These are phyloP conservation scores for Populus tremula DNA, from an alignment of 345 rosid genomes.

Conservation along the genomic window DNA sequence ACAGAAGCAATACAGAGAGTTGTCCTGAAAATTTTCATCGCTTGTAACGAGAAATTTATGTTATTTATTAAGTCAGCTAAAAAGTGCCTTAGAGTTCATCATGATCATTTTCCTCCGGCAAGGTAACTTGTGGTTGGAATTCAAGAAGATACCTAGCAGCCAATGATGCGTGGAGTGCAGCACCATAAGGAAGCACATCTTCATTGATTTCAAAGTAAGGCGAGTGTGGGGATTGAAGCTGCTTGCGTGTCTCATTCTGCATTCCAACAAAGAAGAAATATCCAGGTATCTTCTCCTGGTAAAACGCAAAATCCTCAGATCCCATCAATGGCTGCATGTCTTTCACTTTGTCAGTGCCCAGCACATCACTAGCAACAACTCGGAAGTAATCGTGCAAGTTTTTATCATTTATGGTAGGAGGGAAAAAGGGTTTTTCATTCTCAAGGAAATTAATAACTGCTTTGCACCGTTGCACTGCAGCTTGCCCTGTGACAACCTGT, in stretches of 20 bases:
- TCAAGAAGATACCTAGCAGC: constrained; percentile 60
- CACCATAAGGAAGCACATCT: constrained; percentile 75
- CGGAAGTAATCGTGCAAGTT: constrained; percentile 52
- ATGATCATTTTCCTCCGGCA: constrained; percentile 21
- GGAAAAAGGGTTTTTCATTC: constrained; percentile 50
- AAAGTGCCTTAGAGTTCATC: constrained; percentile 58
- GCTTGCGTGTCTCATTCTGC: constrained; percentile 43
- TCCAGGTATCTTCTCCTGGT: constrained; percentile 76
- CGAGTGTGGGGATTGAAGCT: constrained; percentile 44
- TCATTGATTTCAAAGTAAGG: constrained; percentile 68
- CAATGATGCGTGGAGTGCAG: constrained; percentile 86
- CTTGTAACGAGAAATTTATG: not conserved
- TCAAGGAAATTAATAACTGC: constrained; percentile 55
- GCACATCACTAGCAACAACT: constrained; percentile 56
- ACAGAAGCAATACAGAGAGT: not conserved
- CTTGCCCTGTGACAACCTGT: constrained; percentile 87
- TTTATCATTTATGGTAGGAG: constrained; percentile 63
- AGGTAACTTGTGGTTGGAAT: constrained; percentile 25
- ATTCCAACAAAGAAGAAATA: constrained; percentile 63
- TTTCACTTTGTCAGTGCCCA: constrained; percentile 49
- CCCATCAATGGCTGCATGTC: constrained; percentile 78
- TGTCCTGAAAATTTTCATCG: not conserved
- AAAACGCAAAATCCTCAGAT: constrained; percentile 85
- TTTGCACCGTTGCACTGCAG: constrained; percentile 78
- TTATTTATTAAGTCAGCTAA: not conserved